Percentiles rank a stretch among this genome's conserved stretches.
Evolutionary conservation across 2,329 filamentous ascomycete genomes (phyloP).

Genomic region (Apiospora kogelbergensis): DNA sequence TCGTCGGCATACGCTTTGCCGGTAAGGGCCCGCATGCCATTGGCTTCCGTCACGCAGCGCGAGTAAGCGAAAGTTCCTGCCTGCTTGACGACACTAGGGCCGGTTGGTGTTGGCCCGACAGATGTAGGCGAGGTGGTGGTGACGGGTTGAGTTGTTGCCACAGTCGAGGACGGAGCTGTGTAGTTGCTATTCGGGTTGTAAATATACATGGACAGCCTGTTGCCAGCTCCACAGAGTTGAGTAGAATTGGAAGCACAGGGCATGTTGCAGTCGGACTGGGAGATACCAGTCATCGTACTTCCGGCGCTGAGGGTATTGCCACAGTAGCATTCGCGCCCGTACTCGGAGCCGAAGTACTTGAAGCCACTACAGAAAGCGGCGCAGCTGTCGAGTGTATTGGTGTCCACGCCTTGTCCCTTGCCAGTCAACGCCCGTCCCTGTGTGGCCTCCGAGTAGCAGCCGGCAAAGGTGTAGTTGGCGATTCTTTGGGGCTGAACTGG

Average conservation of each 20-base stretch:
- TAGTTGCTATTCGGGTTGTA: neutral
- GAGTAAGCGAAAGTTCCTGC: conserved; percentile 14
- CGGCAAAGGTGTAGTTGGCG: conserved; percentile 11
- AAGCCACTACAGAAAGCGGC: conserved; percentile 12
- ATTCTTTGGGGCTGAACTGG: conserved; percentile 14
- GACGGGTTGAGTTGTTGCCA: neutral
- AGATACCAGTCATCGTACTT: conserved; percentile 6
- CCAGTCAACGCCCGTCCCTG: conserved; percentile 11
- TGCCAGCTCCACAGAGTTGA: conserved; percentile 11
- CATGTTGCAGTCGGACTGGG: conserved; percentile 10
- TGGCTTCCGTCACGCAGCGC: conserved; percentile 14
- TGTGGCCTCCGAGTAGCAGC: conserved; percentile 12
- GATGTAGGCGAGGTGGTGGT: neutral
- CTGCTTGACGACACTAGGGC: conserved; percentile 15
- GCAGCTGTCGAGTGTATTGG: conserved; percentile 28
- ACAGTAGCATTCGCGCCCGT: conserved; percentile 11
- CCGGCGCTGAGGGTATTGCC: neutral
- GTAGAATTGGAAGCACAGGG: conserved; percentile 4
- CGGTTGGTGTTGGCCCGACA: conserved; percentile 15
- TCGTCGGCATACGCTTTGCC: conserved; percentile 16
- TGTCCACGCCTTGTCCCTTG: conserved; percentile 39
- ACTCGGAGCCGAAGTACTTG: conserved; percentile 16
- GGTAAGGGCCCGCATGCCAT: conserved; percentile 9
- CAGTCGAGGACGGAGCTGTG: neutral
- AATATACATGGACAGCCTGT: neutral